These are phyloP conservation scores for Blastomyces emzantsi DNA, from an alignment of 2,329 filamentous ascomycete species.

Conservation along the genomic window DNA sequence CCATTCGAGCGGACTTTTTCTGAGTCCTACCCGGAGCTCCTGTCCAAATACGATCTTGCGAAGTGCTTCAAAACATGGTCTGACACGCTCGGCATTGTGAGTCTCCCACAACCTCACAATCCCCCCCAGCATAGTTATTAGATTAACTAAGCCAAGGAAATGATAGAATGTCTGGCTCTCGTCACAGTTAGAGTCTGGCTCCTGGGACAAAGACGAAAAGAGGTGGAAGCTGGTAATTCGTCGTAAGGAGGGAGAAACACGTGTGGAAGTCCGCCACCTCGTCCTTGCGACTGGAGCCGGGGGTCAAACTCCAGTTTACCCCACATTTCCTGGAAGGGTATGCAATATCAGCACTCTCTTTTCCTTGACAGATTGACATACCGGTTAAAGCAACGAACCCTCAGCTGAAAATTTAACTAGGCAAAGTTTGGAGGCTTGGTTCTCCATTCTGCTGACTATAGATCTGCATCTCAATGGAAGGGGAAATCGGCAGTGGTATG, in stretches of 20 bases:
- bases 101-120: conserved; percentile 8
- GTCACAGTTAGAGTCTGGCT: conserved; percentile 29
- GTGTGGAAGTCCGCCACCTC: conserved; percentile 21
- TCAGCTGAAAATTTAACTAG: conserved; percentile 13
- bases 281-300: conserved; percentile 28
- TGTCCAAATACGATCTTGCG: conserved; percentile 21
- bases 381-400: not conserved
- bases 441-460: conserved; percentile 30
- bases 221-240: conserved; percentile 32
- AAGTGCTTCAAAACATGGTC: conserved; percentile 18
- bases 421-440: conserved; percentile 31
- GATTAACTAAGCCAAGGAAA: conserved; percentile 7
- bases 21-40: conserved; percentile 16
- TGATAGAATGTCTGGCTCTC: conserved; percentile 31
- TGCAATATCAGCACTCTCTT: not conserved
- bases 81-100: conserved; percentile 20
- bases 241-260: conserved; percentile 20
- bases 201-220: conserved; percentile 30
- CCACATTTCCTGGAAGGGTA: conserved; percentile 16
- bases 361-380: not conserved
- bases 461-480: conserved; percentile 25
- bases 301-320: conserved; percentile 24
- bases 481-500: conserved; percentile 35
- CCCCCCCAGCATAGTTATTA: not conserved
- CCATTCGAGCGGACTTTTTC: conserved; percentile 23